Conservation (phyloP, 352 stramenopile species). For the Globisporangium perplexum region DNA sequence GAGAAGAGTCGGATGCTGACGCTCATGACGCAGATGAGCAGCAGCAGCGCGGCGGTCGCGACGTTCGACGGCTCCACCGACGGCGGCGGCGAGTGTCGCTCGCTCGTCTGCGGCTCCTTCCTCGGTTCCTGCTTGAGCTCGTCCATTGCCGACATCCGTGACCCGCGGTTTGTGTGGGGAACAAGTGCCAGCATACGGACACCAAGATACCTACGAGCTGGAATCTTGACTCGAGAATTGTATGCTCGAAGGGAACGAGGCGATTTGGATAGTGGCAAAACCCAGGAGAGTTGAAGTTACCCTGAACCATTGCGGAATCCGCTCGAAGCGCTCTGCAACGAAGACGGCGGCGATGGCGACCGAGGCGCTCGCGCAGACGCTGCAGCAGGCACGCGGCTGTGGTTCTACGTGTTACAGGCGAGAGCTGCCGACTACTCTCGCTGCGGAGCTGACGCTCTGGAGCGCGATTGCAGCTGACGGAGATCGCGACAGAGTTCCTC, state of each 20-base stretch:
- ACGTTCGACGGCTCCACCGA: slow-evolving; percentile 17
- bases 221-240: background rate
- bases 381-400: slow-evolving; percentile 12
- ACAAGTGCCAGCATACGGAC: background rate
- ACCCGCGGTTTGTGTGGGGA: too few relatives aligned
- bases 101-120: background rate
- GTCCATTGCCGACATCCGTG: background rate
- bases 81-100: background rate
- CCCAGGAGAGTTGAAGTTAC: slow-evolving; percentile 16
- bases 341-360: slow-evolving; percentile 11
- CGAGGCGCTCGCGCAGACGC: slow-evolving; percentile 21
- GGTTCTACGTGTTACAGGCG: too few relatives aligned
- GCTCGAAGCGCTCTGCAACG: slow-evolving; percentile 22
- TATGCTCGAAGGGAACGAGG: background rate
- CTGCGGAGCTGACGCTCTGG: background rate
- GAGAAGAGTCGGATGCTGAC: slow-evolving; percentile 90
- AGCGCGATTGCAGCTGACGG: slow-evolving; percentile 8
- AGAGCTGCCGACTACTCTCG: background rate
- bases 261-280: background rate
- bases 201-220: background rate
- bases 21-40: slow-evolving; percentile 83
- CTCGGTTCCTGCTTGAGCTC: too few relatives aligned
- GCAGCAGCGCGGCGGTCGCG: slow-evolving; percentile 45
- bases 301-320: slow-evolving; percentile 14
- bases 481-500: slow-evolving; percentile 11